These are phyloP conservation scores for Colletotrichum costaricense DNA, from an alignment of 2,329 filamentous ascomycete species.

Conservation along the genomic window DNA sequence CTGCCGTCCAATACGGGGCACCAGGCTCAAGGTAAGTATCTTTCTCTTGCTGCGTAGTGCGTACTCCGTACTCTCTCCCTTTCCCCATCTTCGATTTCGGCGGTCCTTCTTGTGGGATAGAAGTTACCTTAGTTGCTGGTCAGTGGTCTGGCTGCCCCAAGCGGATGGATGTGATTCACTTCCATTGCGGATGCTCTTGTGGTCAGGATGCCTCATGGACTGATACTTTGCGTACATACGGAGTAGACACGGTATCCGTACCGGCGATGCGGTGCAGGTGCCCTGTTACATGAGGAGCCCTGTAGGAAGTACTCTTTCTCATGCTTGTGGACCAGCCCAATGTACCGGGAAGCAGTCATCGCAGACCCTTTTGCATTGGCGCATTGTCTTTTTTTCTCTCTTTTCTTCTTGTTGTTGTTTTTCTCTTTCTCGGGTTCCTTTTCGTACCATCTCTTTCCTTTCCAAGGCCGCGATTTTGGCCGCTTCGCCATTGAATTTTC, in stretches of 20 bases:
- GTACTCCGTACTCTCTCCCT: background rate
- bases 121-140: background rate
- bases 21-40: background rate
- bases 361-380: background rate
- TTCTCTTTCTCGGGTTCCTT: background rate
- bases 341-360: slow-evolving; percentile 3
- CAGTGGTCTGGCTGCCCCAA: background rate
- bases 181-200: background rate
- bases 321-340: slow-evolving; percentile 17
- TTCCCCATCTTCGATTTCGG: background rate
- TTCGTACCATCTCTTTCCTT: background rate
- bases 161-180: background rate
- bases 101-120: background rate
- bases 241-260: slow-evolving; percentile 26
- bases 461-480: background rate
- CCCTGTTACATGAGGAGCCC: slow-evolving; percentile 7
- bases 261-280: slow-evolving; percentile 26
- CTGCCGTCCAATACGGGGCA: background rate
- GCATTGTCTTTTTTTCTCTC: background rate
- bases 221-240: background rate
- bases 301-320: slow-evolving; percentile 2
- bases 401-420: background rate
- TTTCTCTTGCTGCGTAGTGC: background rate
- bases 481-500: background rate
- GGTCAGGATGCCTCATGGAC: background rate